These are phyloP conservation scores for Athelia psychrophila DNA, from an alignment of 1,284 basidiomycete genomes.

Conservation along the genomic window DNA sequence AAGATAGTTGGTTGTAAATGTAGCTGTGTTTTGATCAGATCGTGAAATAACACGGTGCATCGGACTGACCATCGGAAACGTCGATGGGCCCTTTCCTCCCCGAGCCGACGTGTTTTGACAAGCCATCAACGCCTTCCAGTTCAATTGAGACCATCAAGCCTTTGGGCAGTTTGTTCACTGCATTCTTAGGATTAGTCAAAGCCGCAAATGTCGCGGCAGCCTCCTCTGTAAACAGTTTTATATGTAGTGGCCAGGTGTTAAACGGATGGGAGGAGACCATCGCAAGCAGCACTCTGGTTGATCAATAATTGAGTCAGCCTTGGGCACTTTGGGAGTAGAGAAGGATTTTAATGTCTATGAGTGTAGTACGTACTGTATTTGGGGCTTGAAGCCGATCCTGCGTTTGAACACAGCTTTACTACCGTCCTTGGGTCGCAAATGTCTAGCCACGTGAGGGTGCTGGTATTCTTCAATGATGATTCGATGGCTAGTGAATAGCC, in stretches of 20 bases:
- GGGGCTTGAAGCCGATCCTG: constrained; percentile 35
- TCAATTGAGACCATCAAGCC: constrained; percentile 54
- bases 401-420: constrained; percentile 28
- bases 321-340: too few species aligned
- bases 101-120: constrained; percentile 44
- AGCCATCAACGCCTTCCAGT: constrained; percentile 73
- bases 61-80: constrained; percentile 61
- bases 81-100: constrained; percentile 57
- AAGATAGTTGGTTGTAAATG: constrained; percentile 54
- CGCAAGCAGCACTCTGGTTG: constrained; percentile 41
- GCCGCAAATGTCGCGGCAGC: constrained; percentile 46
- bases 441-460: constrained; percentile 58
- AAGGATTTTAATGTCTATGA: background rate
- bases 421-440: constrained; percentile 40
- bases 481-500: too few species aligned
- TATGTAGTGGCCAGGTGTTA: constrained; percentile 60
- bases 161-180: constrained; percentile 33
- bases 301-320: too few species aligned
- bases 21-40: constrained; percentile 26
- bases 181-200: constrained; percentile 21
- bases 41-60: background rate
- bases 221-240: constrained; percentile 67
- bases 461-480: background rate
- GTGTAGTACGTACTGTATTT: constrained; percentile 41
- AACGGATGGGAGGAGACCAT: constrained; percentile 63